These are phyloP conservation scores for Fusarium sp. DNA, from an alignment of 2,329 filamentous ascomycete species.

Conservation along the genomic window DNA sequence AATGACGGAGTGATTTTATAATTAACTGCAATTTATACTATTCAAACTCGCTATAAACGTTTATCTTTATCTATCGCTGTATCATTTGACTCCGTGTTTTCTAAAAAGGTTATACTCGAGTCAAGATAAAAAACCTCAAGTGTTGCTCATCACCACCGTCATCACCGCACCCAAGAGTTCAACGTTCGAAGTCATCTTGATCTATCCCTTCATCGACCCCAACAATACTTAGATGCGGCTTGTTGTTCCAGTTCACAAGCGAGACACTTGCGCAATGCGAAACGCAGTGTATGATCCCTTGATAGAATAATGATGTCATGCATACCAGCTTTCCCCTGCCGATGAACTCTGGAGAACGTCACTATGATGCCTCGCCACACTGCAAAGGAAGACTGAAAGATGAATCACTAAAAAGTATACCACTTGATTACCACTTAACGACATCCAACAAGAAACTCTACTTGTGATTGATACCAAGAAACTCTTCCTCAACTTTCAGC, in stretches of 20 bases:
- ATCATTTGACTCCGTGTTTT: no score
- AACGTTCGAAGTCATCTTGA: no score
- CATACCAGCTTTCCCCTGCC: not conserved
- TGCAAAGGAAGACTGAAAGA: not conserved
- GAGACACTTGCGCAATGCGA: not conserved
- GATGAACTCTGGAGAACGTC: not conserved
- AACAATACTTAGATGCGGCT: no score
- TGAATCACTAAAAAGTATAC: not conserved
- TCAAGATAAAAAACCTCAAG: no score
- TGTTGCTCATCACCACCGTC: no score
- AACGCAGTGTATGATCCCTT: not conserved
- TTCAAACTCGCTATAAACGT: no score
- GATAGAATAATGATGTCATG: slow-evolving; percentile 27
- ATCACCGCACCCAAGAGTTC: no score
- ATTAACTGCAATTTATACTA: no score
- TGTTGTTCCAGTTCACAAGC: not conserved
- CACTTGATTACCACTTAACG: no score
- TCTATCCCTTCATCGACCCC: accelerated
- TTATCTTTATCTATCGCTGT: no score
- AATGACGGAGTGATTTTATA: not conserved
- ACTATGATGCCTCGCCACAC: slow-evolving; percentile 14
- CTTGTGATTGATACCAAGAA: not conserved
- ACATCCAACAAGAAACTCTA: not conserved
- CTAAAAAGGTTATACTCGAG: no score
- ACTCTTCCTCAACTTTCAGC: accelerated